phyloP scores from a whole-genome alignment of 768 basidiomycete species.

The Tricholoma terreum region DNA sequence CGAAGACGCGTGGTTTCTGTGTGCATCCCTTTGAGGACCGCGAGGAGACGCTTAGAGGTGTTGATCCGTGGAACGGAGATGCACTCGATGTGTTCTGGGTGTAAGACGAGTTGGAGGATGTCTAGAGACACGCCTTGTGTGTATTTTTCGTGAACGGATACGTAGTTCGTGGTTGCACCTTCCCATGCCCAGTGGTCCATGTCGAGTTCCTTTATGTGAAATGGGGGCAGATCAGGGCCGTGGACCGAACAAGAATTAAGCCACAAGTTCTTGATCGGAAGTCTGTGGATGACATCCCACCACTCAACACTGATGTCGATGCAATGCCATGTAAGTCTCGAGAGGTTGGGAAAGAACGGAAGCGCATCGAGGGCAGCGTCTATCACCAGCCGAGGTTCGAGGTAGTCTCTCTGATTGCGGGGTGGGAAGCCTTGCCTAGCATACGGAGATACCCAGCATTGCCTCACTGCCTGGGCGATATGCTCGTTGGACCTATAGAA shows the following conservation, averaged over 20 bases:
- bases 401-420: constrained; percentile 28
- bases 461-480: constrained; percentile 31
- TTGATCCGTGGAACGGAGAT: constrained; percentile 32
- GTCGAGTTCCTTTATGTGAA: constrained; percentile 25
- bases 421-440: constrained; percentile 25
- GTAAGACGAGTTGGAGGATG: constrained; percentile 25
- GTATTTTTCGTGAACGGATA: constrained; percentile 32
- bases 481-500: constrained; percentile 28
- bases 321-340: constrained; percentile 33
- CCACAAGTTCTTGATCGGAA: constrained; percentile 30
- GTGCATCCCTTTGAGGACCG: constrained; percentile 16
- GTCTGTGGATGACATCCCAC: constrained; percentile 27
- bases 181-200: constrained; percentile 39
- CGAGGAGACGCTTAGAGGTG: constrained; percentile 29
- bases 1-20: constrained; percentile 16
- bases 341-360: constrained; percentile 30
- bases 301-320: constrained; percentile 31
- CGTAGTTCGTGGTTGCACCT: constrained; percentile 29
- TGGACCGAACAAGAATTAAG: constrained; percentile 30
- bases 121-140: constrained; percentile 24
- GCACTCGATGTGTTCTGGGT: constrained; percentile 25
- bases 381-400: constrained; percentile 30
- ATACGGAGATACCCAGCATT: constrained; percentile 38
- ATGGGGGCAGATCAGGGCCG: constrained; percentile 3
- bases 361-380: constrained; percentile 28